phyloP scores from a whole-genome alignment of 805 yeast species.

The Candida sakaeoensis region DNA sequence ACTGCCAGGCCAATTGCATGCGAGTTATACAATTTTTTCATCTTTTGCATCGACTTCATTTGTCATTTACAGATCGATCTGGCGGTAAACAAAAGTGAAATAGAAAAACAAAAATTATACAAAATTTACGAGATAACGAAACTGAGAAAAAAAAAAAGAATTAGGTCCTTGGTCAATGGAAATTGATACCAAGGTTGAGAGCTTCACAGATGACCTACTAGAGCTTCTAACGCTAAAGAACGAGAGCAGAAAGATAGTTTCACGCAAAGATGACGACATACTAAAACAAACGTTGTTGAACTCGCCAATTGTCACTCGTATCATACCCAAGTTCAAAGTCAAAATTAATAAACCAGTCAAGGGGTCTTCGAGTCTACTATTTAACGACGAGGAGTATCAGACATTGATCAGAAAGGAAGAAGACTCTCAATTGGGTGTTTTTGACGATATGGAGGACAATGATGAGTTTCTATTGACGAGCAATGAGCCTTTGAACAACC shows the following conservation, averaged over 20 bases:
- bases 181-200: neutral
- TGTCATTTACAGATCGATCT: neutral
- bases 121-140: neutral
- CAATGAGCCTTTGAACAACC: neutral
- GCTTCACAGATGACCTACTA: constrained; percentile 2
- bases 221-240: neutral
- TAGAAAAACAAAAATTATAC: neutral
- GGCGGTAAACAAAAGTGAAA: too few relatives aligned
- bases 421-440: constrained; percentile 38
- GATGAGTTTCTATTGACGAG: constrained; percentile 19
- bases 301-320: constrained; percentile 35
- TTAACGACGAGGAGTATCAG: constrained; percentile 38
- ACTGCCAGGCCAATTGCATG: constrained; percentile 9
- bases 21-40: constrained; percentile 7
- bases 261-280: constrained; percentile 11
- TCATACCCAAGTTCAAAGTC: constrained; percentile 33
- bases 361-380: constrained; percentile 31
- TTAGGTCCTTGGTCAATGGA: constrained; percentile 1
- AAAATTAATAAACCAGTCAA: constrained; percentile 25
- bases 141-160: constrained; percentile 3
- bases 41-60: constrained; percentile 6
- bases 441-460: constrained; percentile 33
- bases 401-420: constrained; percentile 26
- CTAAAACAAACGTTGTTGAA: constrained; percentile 36
- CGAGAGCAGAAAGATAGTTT: neutral